Percentiles rank a stretch among this genome's conserved stretches.
Evolutionary conservation across 139 green algal species (phyloP).

Genomic region (Parachlorella kessleri): DNA sequence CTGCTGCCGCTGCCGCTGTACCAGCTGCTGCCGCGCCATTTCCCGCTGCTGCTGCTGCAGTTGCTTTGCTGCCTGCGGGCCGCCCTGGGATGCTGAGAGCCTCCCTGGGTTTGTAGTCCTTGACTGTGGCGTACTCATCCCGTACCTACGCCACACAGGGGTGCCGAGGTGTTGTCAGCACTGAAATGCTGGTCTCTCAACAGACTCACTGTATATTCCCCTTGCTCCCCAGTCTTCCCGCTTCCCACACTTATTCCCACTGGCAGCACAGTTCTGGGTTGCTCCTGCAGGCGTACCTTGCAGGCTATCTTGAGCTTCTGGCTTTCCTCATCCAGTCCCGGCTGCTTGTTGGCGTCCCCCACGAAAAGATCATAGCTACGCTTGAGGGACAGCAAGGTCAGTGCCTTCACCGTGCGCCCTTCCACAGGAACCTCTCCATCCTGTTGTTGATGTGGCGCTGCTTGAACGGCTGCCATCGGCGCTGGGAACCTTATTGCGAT

Average conservation of each 20-base stretch:
- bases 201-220: too few species aligned
- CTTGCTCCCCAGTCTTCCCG: too few species aligned
- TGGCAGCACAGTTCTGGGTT: neutral
- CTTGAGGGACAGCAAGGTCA: constrained; percentile 81
- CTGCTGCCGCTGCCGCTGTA: neutral
- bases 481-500: neutral
- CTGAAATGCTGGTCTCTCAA: too few species aligned
- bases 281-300: constrained; percentile 48
- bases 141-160: constrained; percentile 51
- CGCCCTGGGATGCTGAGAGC: neutral
- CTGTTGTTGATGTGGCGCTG: neutral
- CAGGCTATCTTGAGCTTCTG: constrained; percentile 74
- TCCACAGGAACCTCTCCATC: constrained; percentile 68
- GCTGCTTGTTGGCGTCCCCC: constrained; percentile 53
- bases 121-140: constrained; percentile 57
- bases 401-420: constrained; percentile 74
- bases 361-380: constrained; percentile 88
- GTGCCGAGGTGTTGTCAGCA: too few species aligned
- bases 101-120: constrained; percentile 45
- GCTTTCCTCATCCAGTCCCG: constrained; percentile 61
- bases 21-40: neutral
- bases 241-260: too few species aligned
- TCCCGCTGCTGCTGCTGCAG: constrained; percentile 7
- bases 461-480: neutral
- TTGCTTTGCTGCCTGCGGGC: neutral